A percentile compares a stretch with the other conserved stretches of the same genome.
Conservation (phyloP, 2,329 filamentous ascomycete species). For the Sarocladiaceae sp. region DNA sequence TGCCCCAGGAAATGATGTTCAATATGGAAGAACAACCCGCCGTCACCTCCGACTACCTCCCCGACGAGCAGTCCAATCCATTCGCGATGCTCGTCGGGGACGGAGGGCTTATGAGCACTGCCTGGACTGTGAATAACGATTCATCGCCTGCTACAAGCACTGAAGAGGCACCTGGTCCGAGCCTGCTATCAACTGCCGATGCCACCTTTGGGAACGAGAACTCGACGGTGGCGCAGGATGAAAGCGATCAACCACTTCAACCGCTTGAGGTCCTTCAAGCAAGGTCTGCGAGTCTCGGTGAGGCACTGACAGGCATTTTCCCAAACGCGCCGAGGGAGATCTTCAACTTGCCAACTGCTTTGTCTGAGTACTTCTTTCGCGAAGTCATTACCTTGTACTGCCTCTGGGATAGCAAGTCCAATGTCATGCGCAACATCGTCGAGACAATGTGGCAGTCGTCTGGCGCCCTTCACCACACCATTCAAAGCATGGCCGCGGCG, state of each 20-base stretch:
- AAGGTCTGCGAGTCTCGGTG: background rate
- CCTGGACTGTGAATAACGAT: background rate
- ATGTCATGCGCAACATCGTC: constrained; percentile 17
- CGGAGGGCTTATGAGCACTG: background rate
- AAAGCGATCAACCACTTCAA: background rate
- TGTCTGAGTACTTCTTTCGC: constrained; percentile 18
- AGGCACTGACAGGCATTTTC: background rate
- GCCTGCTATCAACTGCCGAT: background rate
- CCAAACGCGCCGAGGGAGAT: constrained; percentile 9
- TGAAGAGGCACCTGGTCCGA: background rate
- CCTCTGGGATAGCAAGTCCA: constrained; percentile 17
- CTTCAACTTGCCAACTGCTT: constrained; percentile 12
- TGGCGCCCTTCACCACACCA: constrained; percentile 16
- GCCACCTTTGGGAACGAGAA: no score
- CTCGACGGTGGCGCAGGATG: no score
- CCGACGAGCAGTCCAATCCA: background rate
- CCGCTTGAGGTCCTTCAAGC: background rate
- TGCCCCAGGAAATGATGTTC: background rate
- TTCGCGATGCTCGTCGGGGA: background rate
- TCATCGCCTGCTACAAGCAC: background rate
- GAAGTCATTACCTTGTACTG: constrained; percentile 19
- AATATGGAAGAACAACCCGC: background rate
- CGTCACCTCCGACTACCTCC: background rate
- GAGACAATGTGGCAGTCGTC: constrained; percentile 18
- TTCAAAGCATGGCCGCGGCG: constrained; percentile 20